phyloP scores from a whole-genome alignment of 208 protist species.

The Leishmania braziliensis region DNA sequence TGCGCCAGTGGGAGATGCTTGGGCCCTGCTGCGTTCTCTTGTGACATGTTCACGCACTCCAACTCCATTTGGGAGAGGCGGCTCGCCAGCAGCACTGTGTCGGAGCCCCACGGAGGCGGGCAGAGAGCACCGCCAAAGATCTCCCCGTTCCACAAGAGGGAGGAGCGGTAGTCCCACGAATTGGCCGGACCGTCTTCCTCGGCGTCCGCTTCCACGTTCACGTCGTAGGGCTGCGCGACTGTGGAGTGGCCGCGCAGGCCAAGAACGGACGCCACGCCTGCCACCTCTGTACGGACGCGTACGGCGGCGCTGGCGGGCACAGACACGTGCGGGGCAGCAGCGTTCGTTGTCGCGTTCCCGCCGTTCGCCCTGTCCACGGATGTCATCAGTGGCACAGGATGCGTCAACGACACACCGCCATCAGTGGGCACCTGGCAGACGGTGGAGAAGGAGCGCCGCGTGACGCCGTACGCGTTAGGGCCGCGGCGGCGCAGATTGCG shows the following conservation, averaged over 20 bases:
- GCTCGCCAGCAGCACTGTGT: slow-evolving; percentile 69
- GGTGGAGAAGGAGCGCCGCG: slow-evolving; percentile 35
- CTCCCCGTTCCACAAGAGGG: slow-evolving; percentile 88
- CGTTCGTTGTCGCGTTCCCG: not conserved
- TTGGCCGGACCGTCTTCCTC: slow-evolving; percentile 34
- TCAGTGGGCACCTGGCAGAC: slow-evolving; percentile 6
- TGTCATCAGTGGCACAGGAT: not conserved
- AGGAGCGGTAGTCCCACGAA: slow-evolving; percentile 36
- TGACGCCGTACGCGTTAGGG: slow-evolving; percentile 48
- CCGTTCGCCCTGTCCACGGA: not conserved
- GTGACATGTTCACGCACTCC: slow-evolving; percentile 27
- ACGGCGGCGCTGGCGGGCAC: not conserved
- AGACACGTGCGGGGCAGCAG: too few relatives aligned
- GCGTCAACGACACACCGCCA: slow-evolving; percentile 3
- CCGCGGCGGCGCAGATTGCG: slow-evolving; percentile 55
- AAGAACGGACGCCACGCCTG: slow-evolving; percentile 67
- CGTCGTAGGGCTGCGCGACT: slow-evolving; percentile 72
- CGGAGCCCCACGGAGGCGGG: slow-evolving; percentile 62
- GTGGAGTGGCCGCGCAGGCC: slow-evolving; percentile 55
- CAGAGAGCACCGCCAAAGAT: slow-evolving; percentile 80
- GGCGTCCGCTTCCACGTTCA: slow-evolving; percentile 47
- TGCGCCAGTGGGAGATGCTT: slow-evolving; percentile 24
- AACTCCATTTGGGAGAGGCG: slow-evolving; percentile 65
- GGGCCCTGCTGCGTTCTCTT: not conserved
- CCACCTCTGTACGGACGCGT: slow-evolving; percentile 38